These are phyloP conservation scores for Eutrema japonicum DNA, from an alignment of 345 rosid genomes.

Conservation along the genomic window DNA sequence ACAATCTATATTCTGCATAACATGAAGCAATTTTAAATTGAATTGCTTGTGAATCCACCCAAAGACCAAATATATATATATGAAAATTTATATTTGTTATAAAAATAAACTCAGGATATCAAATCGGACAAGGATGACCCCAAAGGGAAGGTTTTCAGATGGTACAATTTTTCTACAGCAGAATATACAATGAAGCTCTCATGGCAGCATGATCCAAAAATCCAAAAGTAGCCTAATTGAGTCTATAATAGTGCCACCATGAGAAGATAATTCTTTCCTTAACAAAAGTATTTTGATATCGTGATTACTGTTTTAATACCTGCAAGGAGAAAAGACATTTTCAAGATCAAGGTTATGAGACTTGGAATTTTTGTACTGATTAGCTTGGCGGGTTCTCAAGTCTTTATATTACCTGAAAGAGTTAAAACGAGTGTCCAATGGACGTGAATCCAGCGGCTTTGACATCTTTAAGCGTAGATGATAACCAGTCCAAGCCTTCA, in stretches of 20 bases:
- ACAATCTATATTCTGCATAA: neutral
- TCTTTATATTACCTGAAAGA: constrained; percentile 43
- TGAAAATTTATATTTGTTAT: neutral
- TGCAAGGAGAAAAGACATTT: constrained; percentile 25
- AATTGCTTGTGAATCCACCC: neutral
- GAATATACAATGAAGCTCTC: constrained; percentile 33
- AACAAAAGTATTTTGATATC: constrained; percentile 17
- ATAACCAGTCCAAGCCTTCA: constrained; percentile 96
- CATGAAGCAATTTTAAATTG: neutral
- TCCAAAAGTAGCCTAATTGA: constrained; percentile 17
- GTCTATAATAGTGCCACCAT: constrained; percentile 24
- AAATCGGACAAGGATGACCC: constrained; percentile 19
- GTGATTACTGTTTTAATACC: constrained; percentile 10
- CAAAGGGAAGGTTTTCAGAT: constrained; percentile 19
- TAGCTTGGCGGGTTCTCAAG: constrained; percentile 9
- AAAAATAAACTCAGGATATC: neutral
- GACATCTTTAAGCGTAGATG: constrained; percentile 84
- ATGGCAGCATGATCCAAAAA: constrained; percentile 28
- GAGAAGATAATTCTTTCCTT: constrained; percentile 21
- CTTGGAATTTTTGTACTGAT: constrained; percentile 5
- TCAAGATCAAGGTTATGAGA: constrained; percentile 13
- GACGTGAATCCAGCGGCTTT: constrained; percentile 93
- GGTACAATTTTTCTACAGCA: constrained; percentile 12
- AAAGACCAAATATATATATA: neutral
- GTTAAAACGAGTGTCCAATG: constrained; percentile 68